These are phyloP conservation scores for Peronosclerospora sorghi DNA, from an alignment of 352 stramenopile genomes.

Conservation along the genomic window DNA sequence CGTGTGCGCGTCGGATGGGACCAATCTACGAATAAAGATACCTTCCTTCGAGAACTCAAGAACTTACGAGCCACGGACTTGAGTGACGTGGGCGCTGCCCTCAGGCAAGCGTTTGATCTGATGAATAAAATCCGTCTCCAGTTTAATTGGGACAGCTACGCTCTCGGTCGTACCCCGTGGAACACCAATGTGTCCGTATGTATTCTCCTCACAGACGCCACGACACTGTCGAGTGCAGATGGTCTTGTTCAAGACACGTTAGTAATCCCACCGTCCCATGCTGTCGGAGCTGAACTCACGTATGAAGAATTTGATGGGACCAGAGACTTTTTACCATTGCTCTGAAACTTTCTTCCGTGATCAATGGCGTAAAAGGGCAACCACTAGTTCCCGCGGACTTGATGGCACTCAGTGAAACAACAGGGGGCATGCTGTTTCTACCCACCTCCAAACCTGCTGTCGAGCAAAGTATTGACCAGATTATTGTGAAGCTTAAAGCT, in stretches of 20 bases:
- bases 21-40: no score
- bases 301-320: constrained; percentile 79
- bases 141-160: constrained; percentile 86
- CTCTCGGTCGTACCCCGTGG: constrained; percentile 57
- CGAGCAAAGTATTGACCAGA: constrained; percentile 79
- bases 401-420: constrained; percentile 79
- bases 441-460: constrained; percentile 68
- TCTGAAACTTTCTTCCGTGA: constrained; percentile 68
- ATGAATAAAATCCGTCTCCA: constrained; percentile 85
- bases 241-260: constrained; percentile 19
- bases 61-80: constrained; percentile 70
- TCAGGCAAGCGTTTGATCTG: constrained; percentile 77
- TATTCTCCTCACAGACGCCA: constrained; percentile 11
- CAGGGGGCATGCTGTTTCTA: constrained; percentile 74
- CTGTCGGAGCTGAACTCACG: constrained; percentile 69
- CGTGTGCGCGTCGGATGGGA: constrained; percentile 45
- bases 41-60: constrained; percentile 64
- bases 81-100: constrained; percentile 58
- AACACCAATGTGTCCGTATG: constrained; percentile 80
- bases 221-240: no score
- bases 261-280: constrained; percentile 15
- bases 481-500: constrained; percentile 74
- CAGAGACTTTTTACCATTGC: constrained; percentile 76
- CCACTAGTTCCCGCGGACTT: constrained; percentile 52
- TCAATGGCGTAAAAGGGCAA: constrained; percentile 24